These are phyloP conservation scores for Nannizzia gypsea DNA, from an alignment of 2,329 filamentous ascomycete species.

Conservation along the genomic window DNA sequence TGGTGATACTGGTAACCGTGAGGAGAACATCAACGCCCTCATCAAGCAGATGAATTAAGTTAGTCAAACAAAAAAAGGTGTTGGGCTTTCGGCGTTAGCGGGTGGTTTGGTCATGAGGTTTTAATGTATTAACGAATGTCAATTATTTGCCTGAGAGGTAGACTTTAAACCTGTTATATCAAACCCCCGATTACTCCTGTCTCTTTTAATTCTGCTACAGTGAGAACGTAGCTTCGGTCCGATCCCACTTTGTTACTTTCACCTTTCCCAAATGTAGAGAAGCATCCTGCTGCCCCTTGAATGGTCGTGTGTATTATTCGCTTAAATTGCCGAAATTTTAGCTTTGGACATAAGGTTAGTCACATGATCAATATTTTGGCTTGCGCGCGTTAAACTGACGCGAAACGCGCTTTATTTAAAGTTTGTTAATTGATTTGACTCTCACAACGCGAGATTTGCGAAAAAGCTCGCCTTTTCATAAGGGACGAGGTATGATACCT, in stretches of 20 bases:
- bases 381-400: not conserved
- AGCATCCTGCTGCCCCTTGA: too few relatives aligned
- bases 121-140: slow-evolving; percentile 7
- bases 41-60: slow-evolving; percentile 97
- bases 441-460: not conserved
- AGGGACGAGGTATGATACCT: not conserved
- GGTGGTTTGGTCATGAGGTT: slow-evolving; percentile 6
- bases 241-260: too few relatives aligned
- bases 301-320: too few relatives aligned
- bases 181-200: slow-evolving; percentile 2
- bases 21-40: slow-evolving; percentile 93
- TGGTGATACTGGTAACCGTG: slow-evolving; percentile 96
- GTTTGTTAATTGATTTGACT: not conserved
- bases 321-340: too few relatives aligned
- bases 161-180: slow-evolving; percentile 4
- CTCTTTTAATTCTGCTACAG: not conserved
- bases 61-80: not conserved
- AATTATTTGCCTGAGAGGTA: not conserved
- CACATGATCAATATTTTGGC: not conserved
- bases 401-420: not conserved
- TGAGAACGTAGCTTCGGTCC: too few relatives aligned
- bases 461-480: not conserved
- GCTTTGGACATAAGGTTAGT: not conserved
- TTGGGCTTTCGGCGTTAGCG: not conserved
- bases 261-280: too few relatives aligned